These are phyloP conservation scores for Gaeumannomyces tritici DNA, from an alignment of 2,329 filamentous ascomycete genomes.

Conservation along the genomic window DNA sequence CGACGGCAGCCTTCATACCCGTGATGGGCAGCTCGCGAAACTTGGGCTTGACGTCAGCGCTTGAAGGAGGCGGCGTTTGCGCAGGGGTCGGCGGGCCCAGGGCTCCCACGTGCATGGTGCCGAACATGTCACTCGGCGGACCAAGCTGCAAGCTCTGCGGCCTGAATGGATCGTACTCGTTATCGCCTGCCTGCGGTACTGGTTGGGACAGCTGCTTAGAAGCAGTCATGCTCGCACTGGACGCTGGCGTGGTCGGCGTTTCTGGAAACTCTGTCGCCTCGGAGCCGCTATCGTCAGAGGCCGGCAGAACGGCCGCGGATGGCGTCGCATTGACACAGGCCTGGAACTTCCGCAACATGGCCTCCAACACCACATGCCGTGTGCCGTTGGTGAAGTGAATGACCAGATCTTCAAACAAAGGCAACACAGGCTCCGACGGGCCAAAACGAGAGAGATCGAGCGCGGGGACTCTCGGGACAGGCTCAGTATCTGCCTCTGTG, in stretches of 20 bases:
- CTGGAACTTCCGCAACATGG: conserved; percentile 36
- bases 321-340: conserved; percentile 22
- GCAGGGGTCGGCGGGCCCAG: conserved; percentile 11
- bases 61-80: conserved; percentile 22
- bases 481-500: conserved; percentile 26
- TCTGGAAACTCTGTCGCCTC: conserved; percentile 2
- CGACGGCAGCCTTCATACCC: conserved; percentile 35
- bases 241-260: neutral
- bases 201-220: neutral
- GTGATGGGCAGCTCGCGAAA: conserved; percentile 35
- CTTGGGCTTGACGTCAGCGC: conserved; percentile 18
- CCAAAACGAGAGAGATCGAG: too few relatives aligned
- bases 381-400: conserved; percentile 40
- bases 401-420: conserved; percentile 45
- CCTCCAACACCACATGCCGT: conserved; percentile 31
- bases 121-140: neutral
- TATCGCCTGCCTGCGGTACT: conserved; percentile 9
- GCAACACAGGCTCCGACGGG: conserved; percentile 29
- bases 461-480: neutral
- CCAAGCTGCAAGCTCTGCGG: conserved; percentile 9
- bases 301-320: neutral
- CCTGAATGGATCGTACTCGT: conserved; percentile 40
- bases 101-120: conserved; percentile 6
- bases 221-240: neutral
- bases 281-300: neutral